A percentile compares a stretch with the other conserved stretches of the same genome.
phyloP scores from a whole-genome alignment of 2,329 filamentous ascomycete genomes.

The Phyllosticta citriasiana region DNA sequence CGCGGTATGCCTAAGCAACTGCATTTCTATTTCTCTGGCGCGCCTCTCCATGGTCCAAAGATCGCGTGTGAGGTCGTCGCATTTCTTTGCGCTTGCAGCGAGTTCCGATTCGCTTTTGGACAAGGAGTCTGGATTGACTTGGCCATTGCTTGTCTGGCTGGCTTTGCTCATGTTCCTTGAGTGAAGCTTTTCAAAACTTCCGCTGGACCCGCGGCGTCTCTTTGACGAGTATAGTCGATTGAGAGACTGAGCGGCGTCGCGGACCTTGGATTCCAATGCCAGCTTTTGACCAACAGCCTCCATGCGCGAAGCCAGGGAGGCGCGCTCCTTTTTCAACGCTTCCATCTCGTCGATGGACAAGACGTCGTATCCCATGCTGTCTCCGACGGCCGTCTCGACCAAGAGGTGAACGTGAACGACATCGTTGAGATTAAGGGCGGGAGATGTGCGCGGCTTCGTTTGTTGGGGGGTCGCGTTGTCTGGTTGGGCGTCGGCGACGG shows the following conservation, averaged over 20 bases:
- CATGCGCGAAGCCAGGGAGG: conserved; percentile 62
- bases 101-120: conserved; percentile 63
- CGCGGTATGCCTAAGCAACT: conserved; percentile 80
- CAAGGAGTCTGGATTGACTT: conserved; percentile 26
- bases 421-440: conserved; percentile 34
- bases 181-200: conserved; percentile 22
- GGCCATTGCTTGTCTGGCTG: conserved; percentile 37
- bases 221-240: conserved; percentile 66
- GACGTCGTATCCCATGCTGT: conserved; percentile 77
- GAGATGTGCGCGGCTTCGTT: conserved; percentile 21
- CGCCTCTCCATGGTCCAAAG: conserved; percentile 69
- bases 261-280: conserved; percentile 82
- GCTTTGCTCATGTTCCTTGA: conserved; percentile 38
- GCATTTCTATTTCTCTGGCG: conserved; percentile 61
- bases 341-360: conserved; percentile 89
- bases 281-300: conserved; percentile 75
- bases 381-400: conserved; percentile 83
- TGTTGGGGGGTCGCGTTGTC: conserved; percentile 19
- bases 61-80: conserved; percentile 74
- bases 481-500: conserved; percentile 18
- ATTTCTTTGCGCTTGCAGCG: conserved; percentile 63
- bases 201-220: conserved; percentile 29
- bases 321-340: conserved; percentile 76
- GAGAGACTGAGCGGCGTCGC: conserved; percentile 83
- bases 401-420: conserved; percentile 78